These are phyloP conservation scores for Apiotrichum sp. DNA, from an alignment of 1,284 basidiomycete species.

Conservation along the genomic window DNA sequence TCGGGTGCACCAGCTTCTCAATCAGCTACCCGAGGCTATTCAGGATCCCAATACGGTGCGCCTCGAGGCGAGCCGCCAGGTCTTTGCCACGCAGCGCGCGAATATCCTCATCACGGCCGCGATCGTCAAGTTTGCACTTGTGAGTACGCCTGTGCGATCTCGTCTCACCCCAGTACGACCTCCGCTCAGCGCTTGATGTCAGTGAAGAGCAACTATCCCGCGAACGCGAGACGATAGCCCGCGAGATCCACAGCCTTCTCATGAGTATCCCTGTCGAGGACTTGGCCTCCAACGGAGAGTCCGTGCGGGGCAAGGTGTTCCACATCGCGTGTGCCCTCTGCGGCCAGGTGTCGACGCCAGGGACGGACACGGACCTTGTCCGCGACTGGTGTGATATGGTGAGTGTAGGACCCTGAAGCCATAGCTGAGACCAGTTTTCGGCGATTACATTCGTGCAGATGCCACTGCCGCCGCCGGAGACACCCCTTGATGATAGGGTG, in stretches of 20 bases:
- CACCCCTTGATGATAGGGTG: too few relatives aligned
- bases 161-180: constrained; percentile 25
- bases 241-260: constrained; percentile 43
- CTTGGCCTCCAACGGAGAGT: constrained; percentile 46
- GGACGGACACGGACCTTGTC: constrained; percentile 38
- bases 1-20: constrained; percentile 31
- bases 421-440: constrained; percentile 30
- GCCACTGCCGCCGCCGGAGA: constrained; percentile 36
- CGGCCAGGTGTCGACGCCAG: constrained; percentile 27
- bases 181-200: constrained; percentile 32
- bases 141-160: constrained; percentile 16
- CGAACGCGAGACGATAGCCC: constrained; percentile 40
- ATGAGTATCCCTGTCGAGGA: constrained; percentile 46
- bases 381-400: constrained; percentile 47
- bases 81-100: constrained; percentile 42
- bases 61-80: constrained; percentile 23
- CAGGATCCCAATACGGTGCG: constrained; percentile 25
- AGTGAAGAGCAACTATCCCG: constrained; percentile 32
- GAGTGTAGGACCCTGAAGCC: constrained; percentile 9
- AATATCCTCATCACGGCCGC: constrained; percentile 45
- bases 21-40: constrained; percentile 31
- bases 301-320: constrained; percentile 44
- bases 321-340: constrained; percentile 45
- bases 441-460: constrained; percentile 46
- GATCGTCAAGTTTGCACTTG: constrained; percentile 45